Evolutionary conservation across 441 rosid species (phyloP), one percentile per base, ranked within the genome.

Genomic region (Eutrema salsugineum): DNA sequence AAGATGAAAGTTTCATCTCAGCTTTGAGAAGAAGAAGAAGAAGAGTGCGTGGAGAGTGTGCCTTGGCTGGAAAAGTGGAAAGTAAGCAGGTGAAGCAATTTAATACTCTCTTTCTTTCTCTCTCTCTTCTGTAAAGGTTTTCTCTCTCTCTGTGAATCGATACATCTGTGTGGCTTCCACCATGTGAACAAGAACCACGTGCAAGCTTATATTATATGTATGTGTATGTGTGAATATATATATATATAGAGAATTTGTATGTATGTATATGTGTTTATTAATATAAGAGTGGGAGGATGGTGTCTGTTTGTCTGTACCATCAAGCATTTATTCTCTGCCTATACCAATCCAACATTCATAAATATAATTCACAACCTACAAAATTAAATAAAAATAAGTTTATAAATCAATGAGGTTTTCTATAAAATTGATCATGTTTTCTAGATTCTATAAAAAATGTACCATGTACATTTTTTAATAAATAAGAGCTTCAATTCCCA

Each of bases 11-110:
- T 19, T 47, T 47, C 22, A 5, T 5, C 10, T 51, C 35, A 51
- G 35, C 35, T 15, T 32, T 32, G 12, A 3, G 6, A 4, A 3
- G 66, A 47, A 17, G 19, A 19, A 30, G 53, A 55, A 32, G 70
- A 63, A n/a, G 63, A 64, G 76, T 63, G 76, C 36, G 69, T 71
- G 62, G 70, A 73, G 75, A 70, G 46, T 57, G 81, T 72, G 78
- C 76, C 85, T 84, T 85, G 77, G 84, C 90, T 85, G 91, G 85
- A 86, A 87, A 87, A 83, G 89, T 85, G 91, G 85, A 86, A 87
- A 87, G 90, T 78, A 79, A 81, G 80, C 81, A 82, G 86, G 71
- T 85, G 83, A 85, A 79, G 63, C 48, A 80, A 82, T 80, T 85
- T 66, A 87, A 79, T 6, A 30, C 33, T 30, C 33, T 30, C 43